Evolutionary conservation across 352 stramenopile genomes (phyloP).

Genomic region (Halophytophthora batemanensis): DNA sequence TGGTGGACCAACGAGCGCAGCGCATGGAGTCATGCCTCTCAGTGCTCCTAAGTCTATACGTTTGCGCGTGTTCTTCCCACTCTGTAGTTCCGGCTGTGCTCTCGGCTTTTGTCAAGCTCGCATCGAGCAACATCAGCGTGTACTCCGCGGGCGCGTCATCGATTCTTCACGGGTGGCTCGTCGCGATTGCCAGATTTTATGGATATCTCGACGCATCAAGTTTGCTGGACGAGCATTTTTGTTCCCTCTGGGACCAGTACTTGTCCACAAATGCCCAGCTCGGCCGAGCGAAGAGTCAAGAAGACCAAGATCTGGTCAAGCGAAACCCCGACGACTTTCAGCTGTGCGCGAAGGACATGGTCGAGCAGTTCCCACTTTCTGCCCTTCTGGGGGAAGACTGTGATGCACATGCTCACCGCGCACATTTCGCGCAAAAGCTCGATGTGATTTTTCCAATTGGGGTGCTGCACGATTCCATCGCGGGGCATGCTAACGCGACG

Average conservation of each 20-base stretch:
- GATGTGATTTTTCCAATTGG: constrained; percentile 46
- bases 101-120: constrained; percentile 46
- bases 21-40: constrained; percentile 40
- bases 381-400: constrained; percentile 21
- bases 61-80: constrained; percentile 63
- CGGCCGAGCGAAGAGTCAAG: constrained; percentile 8
- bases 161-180: constrained; percentile 43
- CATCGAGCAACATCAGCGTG: constrained; percentile 27
- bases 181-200: constrained; percentile 42
- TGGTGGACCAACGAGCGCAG: constrained; percentile 7
- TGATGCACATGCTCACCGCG: constrained; percentile 11
- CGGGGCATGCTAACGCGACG: not conserved
- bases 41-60: constrained; percentile 54
- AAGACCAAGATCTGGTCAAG: constrained; percentile 22
- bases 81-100: constrained; percentile 51
- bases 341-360: constrained; percentile 19
- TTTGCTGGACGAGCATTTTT: constrained; percentile 73
- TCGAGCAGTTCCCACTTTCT: constrained; percentile 38
- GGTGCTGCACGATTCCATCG: constrained; percentile 44
- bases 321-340: constrained; percentile 9
- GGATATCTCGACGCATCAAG: constrained; percentile 34
- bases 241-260: constrained; percentile 48
- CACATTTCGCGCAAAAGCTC: constrained; percentile 32
- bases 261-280: constrained; percentile 17
- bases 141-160: constrained; percentile 34